phyloP scores from a whole-genome alignment of 1,284 basidiomycete species.

The Leccinum fuscescens region DNA sequence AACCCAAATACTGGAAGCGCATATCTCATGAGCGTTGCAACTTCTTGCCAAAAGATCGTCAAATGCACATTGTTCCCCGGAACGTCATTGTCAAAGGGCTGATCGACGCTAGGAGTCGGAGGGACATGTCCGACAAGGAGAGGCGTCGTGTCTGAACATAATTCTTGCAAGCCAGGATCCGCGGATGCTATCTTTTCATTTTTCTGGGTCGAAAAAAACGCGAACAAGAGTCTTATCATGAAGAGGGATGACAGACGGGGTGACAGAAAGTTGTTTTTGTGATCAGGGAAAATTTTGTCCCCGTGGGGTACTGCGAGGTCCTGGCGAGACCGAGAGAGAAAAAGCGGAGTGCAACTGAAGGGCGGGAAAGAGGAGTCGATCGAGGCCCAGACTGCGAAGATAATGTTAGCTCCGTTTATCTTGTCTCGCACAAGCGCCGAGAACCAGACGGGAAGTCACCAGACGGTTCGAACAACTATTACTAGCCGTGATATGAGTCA shows the following conservation, averaged over 20 bases:
- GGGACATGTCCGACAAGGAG: conserved; percentile 40
- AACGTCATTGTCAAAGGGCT: conserved; percentile 35
- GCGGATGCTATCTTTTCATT: neutral
- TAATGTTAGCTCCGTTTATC: neutral
- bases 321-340: conserved; percentile 31
- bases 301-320: neutral
- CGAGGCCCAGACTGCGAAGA: neutral
- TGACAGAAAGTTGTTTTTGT: neutral
- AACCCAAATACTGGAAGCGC: conserved; percentile 69
- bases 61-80: neutral
- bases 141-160: conserved; percentile 25
- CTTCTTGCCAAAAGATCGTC: conserved; percentile 53
- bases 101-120: conserved; percentile 47
- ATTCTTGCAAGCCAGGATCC: neutral
- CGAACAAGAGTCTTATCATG: conserved; percentile 3
- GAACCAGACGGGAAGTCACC: neutral
- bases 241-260: neutral
- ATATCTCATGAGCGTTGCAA: conserved; percentile 58
- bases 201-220: neutral
- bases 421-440: neutral
- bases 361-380: neutral
- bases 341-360: neutral
- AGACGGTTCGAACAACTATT: neutral
- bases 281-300: neutral
- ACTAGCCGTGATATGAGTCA: neutral